Evolutionary conservation across 768 basidiomycete genomes (phyloP).

Genomic region (Russula sp.): DNA sequence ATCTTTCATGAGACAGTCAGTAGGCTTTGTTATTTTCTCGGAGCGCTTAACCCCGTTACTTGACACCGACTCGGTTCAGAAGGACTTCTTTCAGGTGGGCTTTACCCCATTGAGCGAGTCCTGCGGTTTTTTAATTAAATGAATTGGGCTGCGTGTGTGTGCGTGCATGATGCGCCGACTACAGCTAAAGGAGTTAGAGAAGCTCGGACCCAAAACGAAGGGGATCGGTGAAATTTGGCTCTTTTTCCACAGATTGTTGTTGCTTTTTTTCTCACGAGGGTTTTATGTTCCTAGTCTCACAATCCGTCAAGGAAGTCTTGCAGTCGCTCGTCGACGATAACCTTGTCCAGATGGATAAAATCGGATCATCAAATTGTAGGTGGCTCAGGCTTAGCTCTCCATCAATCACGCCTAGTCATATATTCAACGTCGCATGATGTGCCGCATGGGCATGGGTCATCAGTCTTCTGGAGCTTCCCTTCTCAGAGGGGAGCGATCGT

Average conservation of each 20-base stretch:
- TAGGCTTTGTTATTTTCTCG: slow-evolving; percentile 34
- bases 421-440: background rate
- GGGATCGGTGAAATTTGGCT: slow-evolving; percentile 63
- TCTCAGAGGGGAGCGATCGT: slow-evolving; percentile 82
- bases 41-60: background rate
- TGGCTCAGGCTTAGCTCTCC: slow-evolving; percentile 9
- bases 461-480: slow-evolving; percentile 98
- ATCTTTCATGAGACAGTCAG: slow-evolving; percentile 94
- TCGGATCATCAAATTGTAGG: slow-evolving; percentile 91
- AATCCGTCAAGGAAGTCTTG: slow-evolving; percentile 88
- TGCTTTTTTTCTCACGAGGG: too few species aligned
- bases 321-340: slow-evolving; percentile 86
- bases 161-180: slow-evolving; percentile 4
- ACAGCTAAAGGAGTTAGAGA: slow-evolving; percentile 90
- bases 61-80: slow-evolving; percentile 43
- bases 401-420: background rate
- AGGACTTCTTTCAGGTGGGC: slow-evolving; percentile 74
- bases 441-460: too few species aligned
- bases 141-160: too few species aligned
- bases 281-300: slow-evolving; percentile 51
- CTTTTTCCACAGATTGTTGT: background rate
- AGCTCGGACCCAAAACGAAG: slow-evolving; percentile 82
- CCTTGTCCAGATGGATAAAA: slow-evolving; percentile 85
- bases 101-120: background rate
- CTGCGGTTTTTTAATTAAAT: background rate